phyloP scores from a whole-genome alignment of 495 filamentous ascomycete species.

The Talaromyces thailandensis region DNA sequence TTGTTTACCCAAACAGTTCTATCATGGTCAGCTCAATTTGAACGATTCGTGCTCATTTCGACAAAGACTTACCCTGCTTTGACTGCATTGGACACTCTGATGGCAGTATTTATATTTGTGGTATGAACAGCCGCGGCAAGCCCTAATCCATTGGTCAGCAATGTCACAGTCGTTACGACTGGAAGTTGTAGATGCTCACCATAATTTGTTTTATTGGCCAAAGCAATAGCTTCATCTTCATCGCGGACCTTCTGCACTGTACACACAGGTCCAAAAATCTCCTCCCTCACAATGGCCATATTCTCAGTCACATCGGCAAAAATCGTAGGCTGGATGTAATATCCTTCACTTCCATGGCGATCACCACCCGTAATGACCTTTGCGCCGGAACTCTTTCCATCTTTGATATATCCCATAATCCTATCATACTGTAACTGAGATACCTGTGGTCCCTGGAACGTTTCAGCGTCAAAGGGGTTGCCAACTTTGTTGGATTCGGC shows the following conservation, averaged over 20 bases:
- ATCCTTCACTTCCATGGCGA: constrained; percentile 70
- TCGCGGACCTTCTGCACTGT: constrained; percentile 87
- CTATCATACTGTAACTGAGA: constrained; percentile 80
- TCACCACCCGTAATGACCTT: constrained; percentile 67
- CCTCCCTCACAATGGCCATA: constrained; percentile 98
- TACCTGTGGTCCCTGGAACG: constrained; percentile 89
- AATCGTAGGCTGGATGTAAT: constrained; percentile 92
- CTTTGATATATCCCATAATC: constrained; percentile 82
- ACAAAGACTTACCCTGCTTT: constrained; percentile 51
- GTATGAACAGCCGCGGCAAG: constrained; percentile 92
- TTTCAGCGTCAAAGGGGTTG: constrained; percentile 67
- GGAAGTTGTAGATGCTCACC: constrained; percentile 34
- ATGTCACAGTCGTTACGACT: not conserved
- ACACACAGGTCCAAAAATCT: constrained; percentile 95
- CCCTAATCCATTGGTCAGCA: constrained; percentile 28
- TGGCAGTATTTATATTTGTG: constrained; percentile 81
- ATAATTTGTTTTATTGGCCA: constrained; percentile 77
- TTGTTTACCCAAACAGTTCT: constrained; percentile 91
- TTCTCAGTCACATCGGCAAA: constrained; percentile 80
- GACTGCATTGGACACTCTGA: constrained; percentile 75
- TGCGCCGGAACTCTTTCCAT: constrained; percentile 69
- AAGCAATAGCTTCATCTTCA: constrained; percentile 71
- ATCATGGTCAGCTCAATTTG: not conserved
- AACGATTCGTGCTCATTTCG: not conserved
- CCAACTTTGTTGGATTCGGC: constrained; percentile 66